Conservation (phyloP, 345 rosid species). For the Cardamine resedifolia region DNA sequence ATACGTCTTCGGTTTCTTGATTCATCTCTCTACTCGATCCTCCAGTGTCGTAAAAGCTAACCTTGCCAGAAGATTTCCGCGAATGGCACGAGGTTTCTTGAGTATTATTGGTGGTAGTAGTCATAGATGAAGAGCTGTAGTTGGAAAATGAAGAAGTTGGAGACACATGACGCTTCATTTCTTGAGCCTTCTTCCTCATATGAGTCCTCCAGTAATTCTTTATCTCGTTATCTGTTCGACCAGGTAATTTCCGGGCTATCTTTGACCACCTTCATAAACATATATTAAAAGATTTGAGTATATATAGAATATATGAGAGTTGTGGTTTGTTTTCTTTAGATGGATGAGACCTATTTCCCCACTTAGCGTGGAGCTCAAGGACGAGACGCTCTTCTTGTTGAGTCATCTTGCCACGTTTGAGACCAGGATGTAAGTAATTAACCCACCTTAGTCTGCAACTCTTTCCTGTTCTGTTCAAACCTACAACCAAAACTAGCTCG, state of each 20-base stretch:
- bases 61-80: conserved; percentile 47
- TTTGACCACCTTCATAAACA: conserved; percentile 76
- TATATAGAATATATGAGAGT: neutral
- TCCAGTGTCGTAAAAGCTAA: conserved; percentile 81
- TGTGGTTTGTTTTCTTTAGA: conserved; percentile 6
- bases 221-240: conserved; percentile 95
- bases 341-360: conserved; percentile 86
- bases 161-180: conserved; percentile 47
- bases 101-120: conserved; percentile 47
- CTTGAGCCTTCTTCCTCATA: conserved; percentile 85
- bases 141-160: conserved; percentile 59
- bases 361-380: conserved; percentile 81
- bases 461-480: conserved; percentile 94
- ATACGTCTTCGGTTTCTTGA: conserved; percentile 47
- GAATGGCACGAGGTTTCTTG: conserved; percentile 43
- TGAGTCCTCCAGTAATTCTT: conserved; percentile 98
- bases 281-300: neutral
- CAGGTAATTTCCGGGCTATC: conserved; percentile 89
- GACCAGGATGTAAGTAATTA: conserved; percentile 95
- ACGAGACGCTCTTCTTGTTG: conserved; percentile 84
- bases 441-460: conserved; percentile 99
- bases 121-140: conserved; percentile 50
- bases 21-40: conserved; percentile 47
- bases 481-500: conserved; percentile 71
- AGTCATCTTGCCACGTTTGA: conserved; percentile 85